phyloP scores from a whole-genome alignment of 345 rosid genomes.

The Acer yangbiense region DNA sequence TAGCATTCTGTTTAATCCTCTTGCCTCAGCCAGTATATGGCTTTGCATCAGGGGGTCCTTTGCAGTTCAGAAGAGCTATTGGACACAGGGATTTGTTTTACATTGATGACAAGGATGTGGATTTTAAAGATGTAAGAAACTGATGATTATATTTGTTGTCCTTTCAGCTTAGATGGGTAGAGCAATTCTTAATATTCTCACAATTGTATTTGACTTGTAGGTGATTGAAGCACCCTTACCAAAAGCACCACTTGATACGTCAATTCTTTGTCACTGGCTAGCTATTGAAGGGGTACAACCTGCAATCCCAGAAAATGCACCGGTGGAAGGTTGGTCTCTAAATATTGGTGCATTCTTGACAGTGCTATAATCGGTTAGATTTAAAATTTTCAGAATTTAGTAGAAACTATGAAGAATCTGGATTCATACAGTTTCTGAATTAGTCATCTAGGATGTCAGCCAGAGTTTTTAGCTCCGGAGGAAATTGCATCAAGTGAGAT shows the following conservation, averaged over 20 bases:
- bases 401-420: neutral
- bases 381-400: neutral
- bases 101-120: slow-evolving; percentile 88
- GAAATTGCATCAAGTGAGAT: neutral
- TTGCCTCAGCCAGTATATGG: slow-evolving; percentile 83
- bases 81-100: slow-evolving; percentile 91
- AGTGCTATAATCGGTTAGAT: neutral
- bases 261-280: slow-evolving; percentile 89
- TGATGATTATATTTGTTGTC: slow-evolving; percentile 4
- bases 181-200: slow-evolving; percentile 6
- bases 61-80: slow-evolving; percentile 84
- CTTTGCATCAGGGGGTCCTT: slow-evolving; percentile 70
- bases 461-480: neutral
- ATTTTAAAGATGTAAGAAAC: slow-evolving; percentile 87
- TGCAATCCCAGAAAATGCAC: slow-evolving; percentile 95
- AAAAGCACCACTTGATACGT: slow-evolving; percentile 90
- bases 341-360: slow-evolving; percentile 17
- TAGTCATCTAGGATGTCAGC: slow-evolving; percentile 2
- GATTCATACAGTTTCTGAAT: neutral
- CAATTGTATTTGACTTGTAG: slow-evolving; percentile 40
- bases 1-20: slow-evolving; percentile 27
- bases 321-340: slow-evolving; percentile 66
- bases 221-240: slow-evolving; percentile 98
- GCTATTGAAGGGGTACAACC: slow-evolving; percentile 99
- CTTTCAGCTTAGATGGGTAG: slow-evolving; percentile 11